Conservation (phyloP, 768 basidiomycete genomes). For the Heimioporus sp. region DNA sequence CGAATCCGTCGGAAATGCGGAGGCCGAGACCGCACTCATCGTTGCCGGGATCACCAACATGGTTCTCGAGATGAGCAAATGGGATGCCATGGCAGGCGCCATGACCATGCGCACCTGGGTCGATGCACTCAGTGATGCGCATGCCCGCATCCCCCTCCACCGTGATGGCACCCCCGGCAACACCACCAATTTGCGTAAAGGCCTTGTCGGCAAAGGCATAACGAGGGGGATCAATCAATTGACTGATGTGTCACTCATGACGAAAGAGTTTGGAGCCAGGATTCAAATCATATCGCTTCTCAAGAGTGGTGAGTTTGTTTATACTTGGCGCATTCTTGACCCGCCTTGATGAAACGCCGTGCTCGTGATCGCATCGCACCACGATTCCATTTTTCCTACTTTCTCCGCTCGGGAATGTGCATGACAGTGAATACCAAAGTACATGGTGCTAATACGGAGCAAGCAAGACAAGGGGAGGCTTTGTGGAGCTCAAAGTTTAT, state of each 20-base stretch:
- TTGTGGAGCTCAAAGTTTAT: conserved; percentile 54
- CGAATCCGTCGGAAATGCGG: conserved; percentile 45
- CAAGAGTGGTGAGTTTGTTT: conserved; percentile 43
- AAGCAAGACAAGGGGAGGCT: conserved; percentile 50
- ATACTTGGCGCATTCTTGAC: background rate
- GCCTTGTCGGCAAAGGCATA: conserved; percentile 46
- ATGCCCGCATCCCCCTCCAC: conserved; percentile 27
- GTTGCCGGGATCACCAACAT: conserved; percentile 55
- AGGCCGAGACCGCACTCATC: conserved; percentile 47
- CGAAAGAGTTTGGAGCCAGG: conserved; percentile 51
- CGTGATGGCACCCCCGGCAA: conserved; percentile 9
- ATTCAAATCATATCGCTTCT: conserved; percentile 54
- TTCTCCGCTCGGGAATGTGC: background rate
- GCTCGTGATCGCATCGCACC: background rate
- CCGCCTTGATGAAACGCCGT: conserved; percentile 3
- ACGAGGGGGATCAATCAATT: conserved; percentile 50
- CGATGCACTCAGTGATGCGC: conserved; percentile 44
- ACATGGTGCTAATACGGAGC: conserved; percentile 46
- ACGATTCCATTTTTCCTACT: background rate
- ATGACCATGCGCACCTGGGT: conserved; percentile 59
- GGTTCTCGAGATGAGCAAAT: conserved; percentile 53
- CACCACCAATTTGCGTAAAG: conserved; percentile 30
- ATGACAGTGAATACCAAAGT: conserved; percentile 44
- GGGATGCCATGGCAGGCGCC: conserved; percentile 54
- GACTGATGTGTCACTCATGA: conserved; percentile 49